Percentiles rank a stretch among this genome's conserved stretches.
Conservation (phyloP, 352 stramenopile species). For the Globisporangium solare region DNA sequence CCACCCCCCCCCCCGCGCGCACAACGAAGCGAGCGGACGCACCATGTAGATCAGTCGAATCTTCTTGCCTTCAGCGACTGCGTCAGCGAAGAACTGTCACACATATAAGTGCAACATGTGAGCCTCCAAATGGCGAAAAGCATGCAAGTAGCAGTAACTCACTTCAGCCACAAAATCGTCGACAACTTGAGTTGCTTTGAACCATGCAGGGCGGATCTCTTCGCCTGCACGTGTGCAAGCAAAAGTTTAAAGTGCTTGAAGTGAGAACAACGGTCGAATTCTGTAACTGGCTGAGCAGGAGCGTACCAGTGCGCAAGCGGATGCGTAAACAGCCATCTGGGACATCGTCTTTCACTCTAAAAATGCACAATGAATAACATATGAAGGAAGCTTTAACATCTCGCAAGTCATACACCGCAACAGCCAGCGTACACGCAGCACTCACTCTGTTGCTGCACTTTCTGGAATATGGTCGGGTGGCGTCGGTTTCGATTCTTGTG, state of each 20-base stretch:
- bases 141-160: background rate
- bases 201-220: slow-evolving; percentile 45
- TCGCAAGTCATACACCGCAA: no score
- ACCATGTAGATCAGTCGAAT: slow-evolving; percentile 80
- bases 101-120: background rate
- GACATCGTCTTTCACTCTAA: slow-evolving; percentile 7
- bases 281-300: background rate
- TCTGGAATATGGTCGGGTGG: background rate
- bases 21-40: background rate
- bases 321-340: slow-evolving; percentile 47
- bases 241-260: background rate
- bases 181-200: slow-evolving; percentile 60
- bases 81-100: slow-evolving; percentile 57
- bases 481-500: background rate
- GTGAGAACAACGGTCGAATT: background rate
- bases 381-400: no score
- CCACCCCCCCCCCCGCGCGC: no score
- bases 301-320: slow-evolving; percentile 47
- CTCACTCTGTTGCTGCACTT: background rate
- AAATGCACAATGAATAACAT: background rate
- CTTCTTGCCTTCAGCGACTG: slow-evolving; percentile 46
- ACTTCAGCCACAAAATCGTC: slow-evolving; percentile 59
- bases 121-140: background rate
- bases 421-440: background rate
- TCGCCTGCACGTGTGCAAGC: slow-evolving; percentile 25